A percentile compares a stretch with the other conserved stretches of the same genome.
Evolutionary conservation across 2,329 filamentous ascomycete genomes (phyloP).

Genomic region (Colletotrichum sojae): DNA sequence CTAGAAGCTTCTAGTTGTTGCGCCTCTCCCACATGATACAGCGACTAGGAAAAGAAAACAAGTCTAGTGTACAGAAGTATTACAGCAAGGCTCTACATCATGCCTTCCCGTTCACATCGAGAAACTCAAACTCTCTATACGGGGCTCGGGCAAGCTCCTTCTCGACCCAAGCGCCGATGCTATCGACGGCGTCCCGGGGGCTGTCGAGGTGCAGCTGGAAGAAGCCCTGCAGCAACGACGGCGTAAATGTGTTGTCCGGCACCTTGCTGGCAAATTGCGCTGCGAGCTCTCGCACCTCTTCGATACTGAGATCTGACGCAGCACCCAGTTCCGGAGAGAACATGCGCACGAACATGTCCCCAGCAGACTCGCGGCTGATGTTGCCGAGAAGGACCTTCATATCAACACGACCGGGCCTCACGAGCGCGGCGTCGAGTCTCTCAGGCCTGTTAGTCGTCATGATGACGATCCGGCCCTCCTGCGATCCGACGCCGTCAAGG

Average conservation of each 20-base stretch:
- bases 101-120: constrained; percentile 10
- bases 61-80: constrained; percentile 5
- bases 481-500: constrained; percentile 78
- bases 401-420: constrained; percentile 78
- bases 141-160: constrained; percentile 49
- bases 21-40: background rate
- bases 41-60: background rate
- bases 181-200: constrained; percentile 52
- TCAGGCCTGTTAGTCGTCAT: constrained; percentile 81
- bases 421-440: constrained; percentile 73
- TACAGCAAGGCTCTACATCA: background rate
- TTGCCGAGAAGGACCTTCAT: constrained; percentile 71
- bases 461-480: constrained; percentile 79
- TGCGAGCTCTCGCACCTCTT: constrained; percentile 61
- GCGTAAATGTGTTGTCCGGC: constrained; percentile 61
- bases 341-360: constrained; percentile 64
- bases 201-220: constrained; percentile 60
- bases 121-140: constrained; percentile 50
- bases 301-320: constrained; percentile 44
- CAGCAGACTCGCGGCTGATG: constrained; percentile 59
- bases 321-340: constrained; percentile 53
- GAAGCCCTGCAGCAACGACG: constrained; percentile 65
- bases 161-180: constrained; percentile 54
- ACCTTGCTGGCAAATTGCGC: constrained; percentile 68
- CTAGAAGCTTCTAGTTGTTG: background rate